Evolutionary conservation across 768 basidiomycete species (phyloP), one percentile per base, ranked within the genome.

Genomic region (Kwoniella mangroviensis): DNA sequence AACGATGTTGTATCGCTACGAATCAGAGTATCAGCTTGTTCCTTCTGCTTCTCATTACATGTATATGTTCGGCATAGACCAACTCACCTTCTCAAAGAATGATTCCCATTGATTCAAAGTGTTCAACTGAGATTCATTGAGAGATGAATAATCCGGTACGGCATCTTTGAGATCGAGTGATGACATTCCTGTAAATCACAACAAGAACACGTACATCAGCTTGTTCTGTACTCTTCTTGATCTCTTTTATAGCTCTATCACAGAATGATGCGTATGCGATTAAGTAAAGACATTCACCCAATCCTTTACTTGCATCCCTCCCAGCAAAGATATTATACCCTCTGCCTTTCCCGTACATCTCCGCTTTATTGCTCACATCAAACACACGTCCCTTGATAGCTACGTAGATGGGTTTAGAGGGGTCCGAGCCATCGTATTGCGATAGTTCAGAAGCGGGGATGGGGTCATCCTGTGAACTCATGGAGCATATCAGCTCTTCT

Each of bases 351-450:
- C 96, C 96, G 76, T 99, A 99, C 74, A 94, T 91, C 70, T 97
- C 94, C 40, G 84, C 84, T 83, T 96, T 98, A 69, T 85, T 85
- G 0, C 91, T 85, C 10, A 99, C 96, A 81, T 98, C 94, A 83
- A 97, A 98, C 10, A 98, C 87, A 1, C 90, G 90, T 57, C 94
- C 93, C 86, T 97, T 98, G 85, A 98, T 95, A 40, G 93, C 90
- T 53, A 98, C 91, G 75, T 91, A 94, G 71, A 98, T 92, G 0
- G 93, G 92, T 74, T 88, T 88, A 51, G 83, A 77, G 0, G 86
- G 80, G 71, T 89, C 87, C 0, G 85, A 84, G 19, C 95, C 95
- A 82, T 94, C 89, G 81, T 86, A 94, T 75, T 86, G 72, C 49
- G 86, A 89, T 69, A 98, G 86, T 73, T 91, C 83, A 70, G 87